Conservation (phyloP, 2,329 filamentous ascomycete species). For the Zymoseptoria pseudotritici region DNA sequence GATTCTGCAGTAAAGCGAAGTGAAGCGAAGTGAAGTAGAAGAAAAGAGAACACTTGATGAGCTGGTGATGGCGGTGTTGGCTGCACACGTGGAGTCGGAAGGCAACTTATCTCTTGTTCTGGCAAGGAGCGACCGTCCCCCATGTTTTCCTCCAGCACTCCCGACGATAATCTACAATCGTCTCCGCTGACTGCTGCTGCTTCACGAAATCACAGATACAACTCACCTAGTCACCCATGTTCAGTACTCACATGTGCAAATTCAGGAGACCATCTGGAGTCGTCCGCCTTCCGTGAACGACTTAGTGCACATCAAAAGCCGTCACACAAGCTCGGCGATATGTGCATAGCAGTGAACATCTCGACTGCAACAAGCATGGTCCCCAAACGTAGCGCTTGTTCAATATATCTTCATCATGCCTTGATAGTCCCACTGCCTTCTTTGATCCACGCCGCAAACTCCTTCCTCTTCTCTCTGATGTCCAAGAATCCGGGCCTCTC, state of each 20-base stretch:
- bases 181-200: not conserved
- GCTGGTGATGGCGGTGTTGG: not conserved
- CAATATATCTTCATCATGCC: not conserved
- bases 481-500: constrained; percentile 79
- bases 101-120: not conserved
- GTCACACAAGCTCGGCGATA: not conserved
- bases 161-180: not conserved
- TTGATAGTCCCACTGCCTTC: constrained; percentile 17
- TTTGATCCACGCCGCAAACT: constrained; percentile 69
- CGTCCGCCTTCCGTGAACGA: not conserved
- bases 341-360: not conserved
- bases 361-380: not conserved
- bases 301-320: not conserved
- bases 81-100: not conserved
- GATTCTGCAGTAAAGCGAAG: constrained; percentile 1
- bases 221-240: not conserved
- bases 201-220: not conserved
- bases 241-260: not conserved
- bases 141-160: not conserved
- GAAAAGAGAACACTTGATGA: not conserved
- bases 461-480: constrained; percentile 66
- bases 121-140: not conserved
- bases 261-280: not conserved
- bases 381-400: not conserved
- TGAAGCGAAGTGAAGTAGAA: not conserved